Evolutionary conservation across 805 yeast species (phyloP).

Genomic region (Nematodospora valgi): DNA sequence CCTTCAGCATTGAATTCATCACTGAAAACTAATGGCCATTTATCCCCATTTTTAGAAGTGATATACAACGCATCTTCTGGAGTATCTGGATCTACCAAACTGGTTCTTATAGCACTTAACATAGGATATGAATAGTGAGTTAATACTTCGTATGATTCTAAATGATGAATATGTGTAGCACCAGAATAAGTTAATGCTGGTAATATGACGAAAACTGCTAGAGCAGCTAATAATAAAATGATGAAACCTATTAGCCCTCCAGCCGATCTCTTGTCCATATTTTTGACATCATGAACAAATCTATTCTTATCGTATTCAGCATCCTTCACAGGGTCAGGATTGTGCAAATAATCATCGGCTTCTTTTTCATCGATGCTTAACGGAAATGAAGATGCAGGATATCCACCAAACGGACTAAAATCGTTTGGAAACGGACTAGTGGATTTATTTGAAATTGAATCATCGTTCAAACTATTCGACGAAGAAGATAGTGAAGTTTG

Average conservation of each 20-base stretch:
- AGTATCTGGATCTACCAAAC: conserved; percentile 42
- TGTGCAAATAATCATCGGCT: conserved; percentile 91
- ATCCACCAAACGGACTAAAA: conserved; percentile 93
- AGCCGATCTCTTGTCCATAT: conserved; percentile 59
- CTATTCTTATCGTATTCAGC: conserved; percentile 77
- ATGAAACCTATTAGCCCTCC: conserved; percentile 63
- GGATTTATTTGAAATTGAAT: conserved; percentile 15
- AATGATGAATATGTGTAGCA: conserved; percentile 31
- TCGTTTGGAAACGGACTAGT: conserved; percentile 45
- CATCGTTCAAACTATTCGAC: conserved; percentile 5
- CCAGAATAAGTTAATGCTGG: conserved; percentile 88
- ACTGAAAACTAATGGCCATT: conserved; percentile 37
- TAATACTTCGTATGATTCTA: conserved; percentile 41
- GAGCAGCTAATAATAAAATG: conserved; percentile 52
- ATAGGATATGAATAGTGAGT: conserved; percentile 42
- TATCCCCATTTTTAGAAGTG: conserved; percentile 24
- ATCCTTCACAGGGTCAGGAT: conserved; percentile 93
- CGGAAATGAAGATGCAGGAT: conserved; percentile 91
- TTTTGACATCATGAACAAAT: conserved; percentile 59
- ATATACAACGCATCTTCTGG: conserved; percentile 26
- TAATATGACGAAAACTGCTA: conserved; percentile 68
- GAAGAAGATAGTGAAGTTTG: conserved; percentile 11
- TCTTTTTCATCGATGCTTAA: conserved; percentile 89
- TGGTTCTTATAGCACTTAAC: conserved; percentile 35
- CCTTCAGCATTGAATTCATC: conserved; percentile 45